phyloP scores from a whole-genome alignment of 768 basidiomycete species.

The Tephrocybe sp. region DNA sequence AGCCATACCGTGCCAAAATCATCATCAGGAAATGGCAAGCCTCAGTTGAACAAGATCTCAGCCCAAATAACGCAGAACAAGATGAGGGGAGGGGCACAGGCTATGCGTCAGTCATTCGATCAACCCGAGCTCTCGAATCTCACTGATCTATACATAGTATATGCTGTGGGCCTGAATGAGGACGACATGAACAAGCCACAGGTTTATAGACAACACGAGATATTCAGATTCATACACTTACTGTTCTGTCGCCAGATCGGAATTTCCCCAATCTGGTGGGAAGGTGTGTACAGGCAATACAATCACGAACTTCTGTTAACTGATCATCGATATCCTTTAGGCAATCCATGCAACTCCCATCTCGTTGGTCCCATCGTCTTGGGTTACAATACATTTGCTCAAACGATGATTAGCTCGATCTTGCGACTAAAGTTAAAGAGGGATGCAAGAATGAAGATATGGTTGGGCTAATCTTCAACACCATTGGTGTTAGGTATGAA shows the following conservation, averaged over 20 bases:
- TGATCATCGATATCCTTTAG: slow-evolving; percentile 34
- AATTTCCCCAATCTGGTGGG: slow-evolving; percentile 91
- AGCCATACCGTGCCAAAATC: slow-evolving; percentile 44
- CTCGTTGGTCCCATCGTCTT: slow-evolving; percentile 43
- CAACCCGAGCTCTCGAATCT: neutral
- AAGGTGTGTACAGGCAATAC: slow-evolving; percentile 49
- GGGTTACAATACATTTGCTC: neutral
- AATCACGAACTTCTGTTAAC: neutral
- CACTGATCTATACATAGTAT: slow-evolving; percentile 44
- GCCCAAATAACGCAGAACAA: slow-evolving; percentile 76
- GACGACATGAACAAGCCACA: slow-evolving; percentile 86
- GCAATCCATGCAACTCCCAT: slow-evolving; percentile 86
- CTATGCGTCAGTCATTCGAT: slow-evolving; percentile 63
- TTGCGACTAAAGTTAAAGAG: slow-evolving; percentile 77
- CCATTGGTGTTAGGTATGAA: slow-evolving; percentile 76
- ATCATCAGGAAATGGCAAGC: slow-evolving; percentile 23
- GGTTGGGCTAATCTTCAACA: slow-evolving; percentile 82
- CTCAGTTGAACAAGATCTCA: slow-evolving; percentile 73
- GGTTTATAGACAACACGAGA: slow-evolving; percentile 35
- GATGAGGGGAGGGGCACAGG: slow-evolving; percentile 75
- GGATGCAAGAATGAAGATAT: slow-evolving; percentile 81
- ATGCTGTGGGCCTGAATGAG: slow-evolving; percentile 75
- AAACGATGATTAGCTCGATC: slow-evolving; percentile 54
- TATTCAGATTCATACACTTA: neutral
- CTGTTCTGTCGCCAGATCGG: slow-evolving; percentile 57